Evolutionary conservation across 1,284 basidiomycete genomes (phyloP), one percentile per base, ranked within the genome.

Genomic region (Cutaneotrichosporon daszewskae): DNA sequence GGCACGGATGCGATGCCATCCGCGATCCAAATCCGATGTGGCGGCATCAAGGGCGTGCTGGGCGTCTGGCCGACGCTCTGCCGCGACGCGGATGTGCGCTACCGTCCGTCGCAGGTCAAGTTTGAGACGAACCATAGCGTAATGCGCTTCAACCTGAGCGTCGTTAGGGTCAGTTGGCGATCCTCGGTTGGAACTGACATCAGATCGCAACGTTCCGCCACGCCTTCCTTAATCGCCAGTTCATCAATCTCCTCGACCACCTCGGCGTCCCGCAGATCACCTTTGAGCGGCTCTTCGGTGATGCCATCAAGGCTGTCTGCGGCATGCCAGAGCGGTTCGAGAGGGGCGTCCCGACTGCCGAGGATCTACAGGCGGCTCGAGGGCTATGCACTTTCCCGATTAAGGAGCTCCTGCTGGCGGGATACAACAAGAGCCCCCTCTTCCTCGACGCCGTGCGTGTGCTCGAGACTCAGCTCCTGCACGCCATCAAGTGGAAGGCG

Each of bases 1-100:
- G 45, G 42, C 11, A 29, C 42, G 40, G 47, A 51, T 18, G 32
- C 44, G 7, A 16, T 14, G 6, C 59, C 55, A 2, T 63, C 59
- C 2, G 60, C 59, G 5, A 53, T 60, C 22, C 55, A 59, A 26
- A 46, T 60, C 29, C 51, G 54, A 17, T 52, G 57, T 31, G 59
- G 59, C 1, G 60, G 60, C 3, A 49, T 54, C 14, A 59, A 55
- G 31, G 60, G 60, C 6, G 50, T 63, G 8, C 44, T 63, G 5
- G 32, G 47, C 11, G 53, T 57, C 1, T 60, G 55, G 44, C 59
- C 59, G 1, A 32, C 49, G 12, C 24, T 56, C 17, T 46, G 36
- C 9, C 35, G 24, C 12, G 33, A 31, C 3, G 25, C 36, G 14
- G 49, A 54, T 19, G 53, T 59, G 13, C 19, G 40, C 14, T 45